Evolutionary conservation across 495 filamentous ascomycete species (phyloP), one percentile per base, ranked within the genome.

Genomic region (Pyronema omphalodes): DNA sequence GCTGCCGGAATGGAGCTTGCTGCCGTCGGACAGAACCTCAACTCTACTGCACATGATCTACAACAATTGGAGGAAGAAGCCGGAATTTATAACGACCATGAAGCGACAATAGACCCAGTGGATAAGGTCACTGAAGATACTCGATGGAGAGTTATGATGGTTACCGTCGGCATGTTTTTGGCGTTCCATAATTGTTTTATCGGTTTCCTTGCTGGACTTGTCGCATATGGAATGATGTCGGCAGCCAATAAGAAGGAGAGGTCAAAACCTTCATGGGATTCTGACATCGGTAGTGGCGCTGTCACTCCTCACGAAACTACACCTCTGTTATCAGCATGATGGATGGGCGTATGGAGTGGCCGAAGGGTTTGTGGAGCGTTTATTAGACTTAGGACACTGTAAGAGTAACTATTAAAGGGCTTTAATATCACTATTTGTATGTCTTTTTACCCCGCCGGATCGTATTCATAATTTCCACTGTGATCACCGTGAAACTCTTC

Each of bases 171-270:
- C 0, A 73, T 79, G 14, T 71, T 87, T 55, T 66, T 96, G 15
- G 86, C 85, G n/a, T 93, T 93, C 57, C 81, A 75, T 67, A 94
- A 94, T 64, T 86, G 88, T 66, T 86, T 79, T 12, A 73, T 93
- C 14, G 89, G 89, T 0, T 94, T 96, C 61, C 54, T 82, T 17
- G 86, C 81, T 0, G 89, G 89, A 66, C 80, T 73, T 70, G 62
- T 69, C 4, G 74, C 74, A 37, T 59, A 66, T 60, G 44, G 63
- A 50, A 66, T 70, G 33, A 62, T 69, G 14, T 70, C 64, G 57
- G 41, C 66, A 9, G 67, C 72, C 58, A 61, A 65, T 53, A 63
- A 58, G 46, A 58, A 60, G 49, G 61, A 58, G 35, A 61, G 50
- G 34, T 47, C 54, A 57, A 53, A 56, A 49, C 33, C 52, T 9